phyloP scores from a whole-genome alignment of 495 filamentous ascomycete species.

The Astrothelium subdiscretum region DNA sequence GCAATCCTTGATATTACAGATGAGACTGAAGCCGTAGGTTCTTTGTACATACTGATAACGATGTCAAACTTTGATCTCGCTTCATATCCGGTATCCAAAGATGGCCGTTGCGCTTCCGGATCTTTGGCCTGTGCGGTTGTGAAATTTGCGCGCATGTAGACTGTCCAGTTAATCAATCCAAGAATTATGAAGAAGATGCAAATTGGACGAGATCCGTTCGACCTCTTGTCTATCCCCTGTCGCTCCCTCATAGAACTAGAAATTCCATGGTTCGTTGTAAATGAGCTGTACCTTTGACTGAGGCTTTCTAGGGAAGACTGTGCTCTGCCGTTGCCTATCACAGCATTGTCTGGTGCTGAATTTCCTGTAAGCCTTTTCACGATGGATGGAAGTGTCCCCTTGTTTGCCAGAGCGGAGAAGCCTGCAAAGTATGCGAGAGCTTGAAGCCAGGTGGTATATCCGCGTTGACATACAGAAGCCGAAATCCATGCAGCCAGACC shows the following conservation, averaged over 20 bases:
- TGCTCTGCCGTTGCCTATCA: no score
- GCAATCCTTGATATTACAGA: neutral
- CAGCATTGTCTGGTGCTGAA: neutral
- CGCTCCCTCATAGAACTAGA: neutral
- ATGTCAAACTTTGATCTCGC: neutral
- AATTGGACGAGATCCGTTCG: neutral
- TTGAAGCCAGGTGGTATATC: neutral
- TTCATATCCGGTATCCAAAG: neutral
- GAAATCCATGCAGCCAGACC: neutral
- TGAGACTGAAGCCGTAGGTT: neutral
- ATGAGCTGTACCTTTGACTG: neutral
- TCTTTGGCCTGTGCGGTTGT: neutral
- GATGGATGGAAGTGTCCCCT: neutral
- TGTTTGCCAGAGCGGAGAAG: neutral
- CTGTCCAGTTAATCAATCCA: neutral
- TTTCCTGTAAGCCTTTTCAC: neutral
- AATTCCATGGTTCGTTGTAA: neutral
- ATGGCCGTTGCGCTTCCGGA: neutral
- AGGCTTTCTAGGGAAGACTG: no score
- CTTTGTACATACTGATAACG: slow-evolving; percentile 1
- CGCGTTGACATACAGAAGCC: neutral
- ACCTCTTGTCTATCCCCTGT: no score
- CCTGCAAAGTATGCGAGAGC: neutral
- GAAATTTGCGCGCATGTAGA: neutral
- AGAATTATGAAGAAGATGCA: neutral